Percentiles rank a stretch among this genome's conserved stretches.
phyloP scores from a whole-genome alignment of 1,139 yeast species.

The Scheffersomyces lignicola region DNA sequence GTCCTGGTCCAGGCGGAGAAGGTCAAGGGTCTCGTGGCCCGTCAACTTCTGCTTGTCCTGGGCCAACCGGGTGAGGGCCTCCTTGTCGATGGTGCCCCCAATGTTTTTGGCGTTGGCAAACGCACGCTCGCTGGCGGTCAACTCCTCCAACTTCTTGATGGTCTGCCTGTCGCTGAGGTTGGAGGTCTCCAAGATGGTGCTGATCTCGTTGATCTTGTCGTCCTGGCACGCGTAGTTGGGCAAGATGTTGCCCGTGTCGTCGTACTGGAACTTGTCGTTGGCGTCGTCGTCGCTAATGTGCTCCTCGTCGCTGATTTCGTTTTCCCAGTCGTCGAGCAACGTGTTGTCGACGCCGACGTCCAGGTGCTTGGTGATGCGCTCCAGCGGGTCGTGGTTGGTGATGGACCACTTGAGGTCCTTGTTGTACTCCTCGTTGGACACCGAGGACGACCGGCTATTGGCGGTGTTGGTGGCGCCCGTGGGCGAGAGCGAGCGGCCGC shows the following conservation, averaged over 20 bases:
- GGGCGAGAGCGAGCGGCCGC: slow-evolving; percentile 45
- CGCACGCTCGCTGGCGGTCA: slow-evolving; percentile 61
- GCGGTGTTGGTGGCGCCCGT: slow-evolving; percentile 25
- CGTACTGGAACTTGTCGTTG: slow-evolving; percentile 57
- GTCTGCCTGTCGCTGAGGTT: slow-evolving; percentile 40
- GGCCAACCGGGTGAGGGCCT: slow-evolving; percentile 40
- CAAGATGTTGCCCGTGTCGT: slow-evolving; percentile 58
- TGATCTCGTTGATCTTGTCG: slow-evolving; percentile 45
- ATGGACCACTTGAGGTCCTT: slow-evolving; percentile 50
- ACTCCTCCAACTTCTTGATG: slow-evolving; percentile 53
- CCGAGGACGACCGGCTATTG: slow-evolving; percentile 37
- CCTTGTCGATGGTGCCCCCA: slow-evolving; percentile 49
- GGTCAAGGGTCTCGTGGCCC: slow-evolving; percentile 44
- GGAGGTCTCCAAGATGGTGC: slow-evolving; percentile 45
- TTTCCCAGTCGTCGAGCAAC: slow-evolving; percentile 29
- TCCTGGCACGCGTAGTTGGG: slow-evolving; percentile 60
- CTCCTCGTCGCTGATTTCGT: slow-evolving; percentile 61
- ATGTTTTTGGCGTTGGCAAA: slow-evolving; percentile 58
- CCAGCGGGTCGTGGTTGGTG: slow-evolving; percentile 60
- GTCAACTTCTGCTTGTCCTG: slow-evolving; percentile 42
- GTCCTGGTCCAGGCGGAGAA: slow-evolving; percentile 46
- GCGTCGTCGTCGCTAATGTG: slow-evolving; percentile 64
- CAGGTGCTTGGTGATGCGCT: slow-evolving; percentile 33
- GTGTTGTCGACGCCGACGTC: slow-evolving; percentile 13
- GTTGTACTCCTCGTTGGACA: slow-evolving; percentile 36